Conservation (phyloP, 805 yeast genomes). For the Diddensiella transvaalensis region DNA sequence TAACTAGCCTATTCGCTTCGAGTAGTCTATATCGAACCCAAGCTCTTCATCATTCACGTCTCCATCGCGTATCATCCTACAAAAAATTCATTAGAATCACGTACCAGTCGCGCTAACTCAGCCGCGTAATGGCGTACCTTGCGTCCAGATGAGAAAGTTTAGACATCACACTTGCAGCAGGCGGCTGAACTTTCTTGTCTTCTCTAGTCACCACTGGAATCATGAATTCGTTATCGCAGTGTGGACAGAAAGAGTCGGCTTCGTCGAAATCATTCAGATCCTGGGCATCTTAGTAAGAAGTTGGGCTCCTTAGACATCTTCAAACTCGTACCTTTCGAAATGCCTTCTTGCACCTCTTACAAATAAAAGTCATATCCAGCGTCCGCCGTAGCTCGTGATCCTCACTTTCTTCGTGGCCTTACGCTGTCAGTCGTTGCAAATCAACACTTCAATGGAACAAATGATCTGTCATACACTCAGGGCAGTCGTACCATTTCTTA, state of each 20-base stretch:
- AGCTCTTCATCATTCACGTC: conserved; percentile 29
- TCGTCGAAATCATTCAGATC: conserved; percentile 35
- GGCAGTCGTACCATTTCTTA: conserved; percentile 35
- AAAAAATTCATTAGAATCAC: conserved; percentile 1
- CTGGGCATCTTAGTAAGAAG: conserved; percentile 10
- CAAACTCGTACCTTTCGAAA: conserved; percentile 28
- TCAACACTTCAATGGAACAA: too few species aligned
- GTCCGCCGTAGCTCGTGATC: conserved; percentile 32
- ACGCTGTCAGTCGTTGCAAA: too few species aligned
- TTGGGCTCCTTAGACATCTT: not conserved
- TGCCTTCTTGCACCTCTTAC: conserved; percentile 35
- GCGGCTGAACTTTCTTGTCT: conserved; percentile 11
- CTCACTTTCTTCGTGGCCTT: conserved; percentile 31
- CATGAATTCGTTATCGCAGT: conserved; percentile 34
- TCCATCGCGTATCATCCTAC: conserved; percentile 32
- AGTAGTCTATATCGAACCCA: conserved; percentile 25
- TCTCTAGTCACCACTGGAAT: conserved; percentile 25
- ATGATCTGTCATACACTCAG: conserved; percentile 28
- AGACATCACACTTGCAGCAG: conserved; percentile 15
- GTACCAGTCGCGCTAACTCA: conserved; percentile 9
- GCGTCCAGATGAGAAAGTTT: conserved; percentile 20
- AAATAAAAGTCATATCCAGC: conserved; percentile 30
- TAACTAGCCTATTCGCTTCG: conserved; percentile 25
- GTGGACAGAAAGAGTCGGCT: conserved; percentile 34
- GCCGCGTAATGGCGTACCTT: conserved; percentile 15